Conservation (phyloP, 2,329 filamentous ascomycete genomes). For the Alternaria sp. region DNA sequence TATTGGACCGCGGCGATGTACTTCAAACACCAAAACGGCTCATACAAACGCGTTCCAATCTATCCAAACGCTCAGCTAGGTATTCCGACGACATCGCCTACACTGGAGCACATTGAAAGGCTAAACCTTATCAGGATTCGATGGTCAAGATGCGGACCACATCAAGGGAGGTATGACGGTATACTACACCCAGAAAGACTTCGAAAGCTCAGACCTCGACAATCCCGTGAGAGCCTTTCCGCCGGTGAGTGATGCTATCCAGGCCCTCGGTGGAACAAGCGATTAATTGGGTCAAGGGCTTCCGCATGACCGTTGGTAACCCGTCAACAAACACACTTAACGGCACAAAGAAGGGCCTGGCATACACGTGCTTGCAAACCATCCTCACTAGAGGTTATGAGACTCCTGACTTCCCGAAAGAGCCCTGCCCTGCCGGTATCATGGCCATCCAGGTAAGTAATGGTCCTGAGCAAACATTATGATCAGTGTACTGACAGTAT, state of each 20-base stretch:
- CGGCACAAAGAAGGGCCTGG: conserved; percentile 29
- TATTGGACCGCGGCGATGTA: conserved; percentile 34
- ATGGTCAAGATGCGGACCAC: conserved; percentile 11
- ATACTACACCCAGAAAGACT: conserved; percentile 44
- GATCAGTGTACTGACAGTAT: background rate
- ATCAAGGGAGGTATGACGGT: conserved; percentile 43
- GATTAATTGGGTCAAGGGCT: conserved; percentile 26
- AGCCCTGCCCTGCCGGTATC: conserved; percentile 1
- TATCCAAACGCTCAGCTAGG: conserved; percentile 28
- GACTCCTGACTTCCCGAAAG: conserved; percentile 32
- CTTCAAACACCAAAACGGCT: conserved; percentile 39
- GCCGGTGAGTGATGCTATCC: conserved; percentile 11
- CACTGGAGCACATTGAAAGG: background rate
- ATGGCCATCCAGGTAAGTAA: conserved; percentile 4
- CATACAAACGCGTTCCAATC: conserved; percentile 38
- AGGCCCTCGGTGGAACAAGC: background rate
- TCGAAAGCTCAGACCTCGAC: conserved; percentile 44
- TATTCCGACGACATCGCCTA: conserved; percentile 19
- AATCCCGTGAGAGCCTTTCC: conserved; percentile 36
- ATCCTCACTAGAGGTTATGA: conserved; percentile 39
- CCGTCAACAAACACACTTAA: conserved; percentile 37
- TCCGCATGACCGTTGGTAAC: conserved; percentile 41
- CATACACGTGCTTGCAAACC: conserved; percentile 35
- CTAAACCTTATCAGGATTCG: background rate
- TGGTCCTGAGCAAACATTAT: background rate